phyloP scores from a whole-genome alignment of 345 rosid genomes.

The Orychophragmus violaceus region DNA sequence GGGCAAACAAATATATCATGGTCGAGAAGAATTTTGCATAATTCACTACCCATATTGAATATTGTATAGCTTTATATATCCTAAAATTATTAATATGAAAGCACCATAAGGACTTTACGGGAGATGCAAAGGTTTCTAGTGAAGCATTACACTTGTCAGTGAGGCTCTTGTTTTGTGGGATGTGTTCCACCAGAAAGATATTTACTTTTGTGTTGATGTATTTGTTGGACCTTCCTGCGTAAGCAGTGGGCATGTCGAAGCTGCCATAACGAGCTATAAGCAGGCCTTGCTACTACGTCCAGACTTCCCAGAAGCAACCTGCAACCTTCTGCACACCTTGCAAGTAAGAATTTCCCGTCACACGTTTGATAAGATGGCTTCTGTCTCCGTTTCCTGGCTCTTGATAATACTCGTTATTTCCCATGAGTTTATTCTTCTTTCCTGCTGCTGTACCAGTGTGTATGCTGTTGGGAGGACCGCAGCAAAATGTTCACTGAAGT shows the following conservation, averaged over 20 bases:
- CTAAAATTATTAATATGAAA: background rate
- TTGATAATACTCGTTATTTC: background rate
- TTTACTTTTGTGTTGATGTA: slow-evolving; percentile 1
- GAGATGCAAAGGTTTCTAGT: too few species aligned
- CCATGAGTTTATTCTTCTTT: background rate
- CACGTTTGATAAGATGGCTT: slow-evolving; percentile 1
- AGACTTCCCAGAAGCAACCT: slow-evolving; percentile 97
- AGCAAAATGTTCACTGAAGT: slow-evolving; percentile 77
- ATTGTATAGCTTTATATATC: background rate
- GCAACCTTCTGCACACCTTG: slow-evolving; percentile 90
- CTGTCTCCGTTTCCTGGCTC: background rate
- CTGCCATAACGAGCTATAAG: slow-evolving; percentile 86
- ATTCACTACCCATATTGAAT: background rate
- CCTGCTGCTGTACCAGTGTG: slow-evolving; percentile 46
- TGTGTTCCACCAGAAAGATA: background rate
- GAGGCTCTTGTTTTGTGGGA: background rate
- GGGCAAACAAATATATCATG: background rate
- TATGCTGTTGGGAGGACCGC: slow-evolving; percentile 93
- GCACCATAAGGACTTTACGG: too few species aligned
- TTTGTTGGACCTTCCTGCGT: slow-evolving; percentile 14
- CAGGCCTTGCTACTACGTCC: slow-evolving; percentile 79
- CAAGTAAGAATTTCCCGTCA: slow-evolving; percentile 44
- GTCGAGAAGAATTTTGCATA: background rate
- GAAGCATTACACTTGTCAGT: background rate
- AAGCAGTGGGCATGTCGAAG: slow-evolving; percentile 84